Evolutionary conservation across 805 yeast species (phyloP), one percentile per base, ranked within the genome.

Genomic region (Kluyveromyces dobzhanskii): DNA sequence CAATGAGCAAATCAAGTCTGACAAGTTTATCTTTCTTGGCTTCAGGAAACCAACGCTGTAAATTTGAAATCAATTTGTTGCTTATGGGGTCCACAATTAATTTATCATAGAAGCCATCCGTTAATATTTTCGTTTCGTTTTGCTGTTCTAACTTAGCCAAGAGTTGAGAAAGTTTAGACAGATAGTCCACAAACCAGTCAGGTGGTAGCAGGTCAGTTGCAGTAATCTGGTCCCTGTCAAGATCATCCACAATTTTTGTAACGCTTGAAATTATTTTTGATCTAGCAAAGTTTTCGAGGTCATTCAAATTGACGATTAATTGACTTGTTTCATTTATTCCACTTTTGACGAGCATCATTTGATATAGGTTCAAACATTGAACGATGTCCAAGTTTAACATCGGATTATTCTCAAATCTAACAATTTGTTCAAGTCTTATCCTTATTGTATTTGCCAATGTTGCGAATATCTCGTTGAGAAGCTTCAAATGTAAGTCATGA

Each of bases 171-270:
- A 81, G 18, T 32, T 51, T 49, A 30, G 41, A 46, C 21, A 59
- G 69, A 47, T 80, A 77, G n/a, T 75, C 80, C 35, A 73, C 65
- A 17, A 84, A 62, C 87, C 94, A 88, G 43, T 84, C 94, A 0
- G 97, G 95, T 4, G 94, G 78, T 44, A 80, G 74, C 17, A 84
- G 63, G 44, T 85, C 70, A 37, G 65, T 54, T 29, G 52, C 57
- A 14, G 65, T 45, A 28, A 57, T 56, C 40, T 65, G 51, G 51
- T 61, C 19, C 6, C 29, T 28, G 12, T 51, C 61, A 53, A 60
- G 45, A 13, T 64, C 49, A 28, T 60, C 59, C 9, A 57, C 30
- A 32, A 37, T 44, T n/a, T 37, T 40, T 8, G 38, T 18, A 17
- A 53, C 49, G 10, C 41, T 46, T 11, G 46, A 48, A 2, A 43